These are phyloP conservation scores for Ascochyta lentis DNA, from an alignment of 2,329 filamentous ascomycete species.

Conservation along the genomic window DNA sequence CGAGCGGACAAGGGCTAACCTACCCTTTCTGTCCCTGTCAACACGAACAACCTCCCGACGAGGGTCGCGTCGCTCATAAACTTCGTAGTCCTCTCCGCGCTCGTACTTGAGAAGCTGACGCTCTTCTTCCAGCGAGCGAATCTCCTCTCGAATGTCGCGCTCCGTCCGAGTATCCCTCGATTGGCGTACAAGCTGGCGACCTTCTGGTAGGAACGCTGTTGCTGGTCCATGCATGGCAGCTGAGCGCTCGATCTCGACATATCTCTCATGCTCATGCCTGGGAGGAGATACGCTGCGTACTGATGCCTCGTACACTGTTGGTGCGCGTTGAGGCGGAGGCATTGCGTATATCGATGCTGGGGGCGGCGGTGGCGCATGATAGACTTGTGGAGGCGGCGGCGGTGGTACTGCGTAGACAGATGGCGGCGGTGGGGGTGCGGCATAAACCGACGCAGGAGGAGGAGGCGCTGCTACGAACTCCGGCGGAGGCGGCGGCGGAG, in stretches of 20 bases:
- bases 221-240: constrained; percentile 56
- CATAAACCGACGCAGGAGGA: constrained; percentile 21
- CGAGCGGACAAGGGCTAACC: constrained; percentile 84
- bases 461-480: constrained; percentile 24
- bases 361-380: constrained; percentile 27
- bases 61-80: constrained; percentile 63
- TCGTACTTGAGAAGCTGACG: constrained; percentile 64
- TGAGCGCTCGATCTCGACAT: constrained; percentile 54
- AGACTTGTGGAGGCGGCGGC: constrained; percentile 14
- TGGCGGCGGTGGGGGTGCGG: constrained; percentile 20
- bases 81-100: constrained; percentile 65
- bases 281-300: constrained; percentile 44
- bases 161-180: constrained; percentile 50
- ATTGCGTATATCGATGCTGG: constrained; percentile 24
- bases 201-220: constrained; percentile 58
- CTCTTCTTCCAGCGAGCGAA: constrained; percentile 73
- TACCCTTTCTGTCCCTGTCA: constrained; percentile 94
- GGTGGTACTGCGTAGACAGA: constrained; percentile 23
- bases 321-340: constrained; percentile 29
- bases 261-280: constrained; percentile 43
- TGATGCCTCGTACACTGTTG: constrained; percentile 41
- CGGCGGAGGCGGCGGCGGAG: constrained; percentile 34
- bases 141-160: constrained; percentile 74
- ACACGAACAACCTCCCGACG: constrained; percentile 68
- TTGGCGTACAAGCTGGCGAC: constrained; percentile 28